Percentiles rank a stretch among this genome's conserved stretches.
Conservation (phyloP, 495 filamentous ascomycete genomes). For the Pyrenula aspistea region DNA sequence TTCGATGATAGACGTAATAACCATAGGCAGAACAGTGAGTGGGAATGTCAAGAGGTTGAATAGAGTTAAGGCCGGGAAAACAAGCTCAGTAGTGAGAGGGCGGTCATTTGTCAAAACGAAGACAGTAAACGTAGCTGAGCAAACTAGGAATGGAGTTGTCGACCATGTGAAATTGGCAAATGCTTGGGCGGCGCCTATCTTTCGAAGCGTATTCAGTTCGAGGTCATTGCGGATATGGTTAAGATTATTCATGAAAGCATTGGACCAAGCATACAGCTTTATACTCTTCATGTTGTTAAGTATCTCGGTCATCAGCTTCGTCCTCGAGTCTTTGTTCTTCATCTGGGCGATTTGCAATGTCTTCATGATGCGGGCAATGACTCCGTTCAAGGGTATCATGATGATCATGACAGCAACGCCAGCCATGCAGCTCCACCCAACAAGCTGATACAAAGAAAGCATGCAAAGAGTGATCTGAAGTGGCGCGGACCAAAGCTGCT, state of each 20-base stretch:
- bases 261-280: constrained; percentile 96
- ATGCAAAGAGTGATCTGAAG: constrained; percentile 95
- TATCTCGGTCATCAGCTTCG: constrained; percentile 91
- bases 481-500: constrained; percentile 90
- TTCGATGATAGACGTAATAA: constrained; percentile 93
- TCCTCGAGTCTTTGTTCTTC: constrained; percentile 97
- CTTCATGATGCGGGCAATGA: constrained; percentile 90
- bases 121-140: constrained; percentile 90
- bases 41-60: constrained; percentile 95
- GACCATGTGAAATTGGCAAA: constrained; percentile 98
- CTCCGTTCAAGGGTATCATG: constrained; percentile 94
- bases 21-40: constrained; percentile 88
- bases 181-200: constrained; percentile 87
- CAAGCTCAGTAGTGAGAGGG: constrained; percentile 84
- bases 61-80: constrained; percentile 86
- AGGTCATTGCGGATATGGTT: constrained; percentile 90
- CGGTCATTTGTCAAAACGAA: constrained; percentile 73
- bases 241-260: constrained; percentile 93
- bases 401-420: constrained; percentile 91
- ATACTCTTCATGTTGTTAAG: constrained; percentile 99
- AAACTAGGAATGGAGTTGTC: constrained; percentile 98
- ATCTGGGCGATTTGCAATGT: constrained; percentile 89
- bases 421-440: constrained; percentile 92
- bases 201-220: constrained; percentile 88
- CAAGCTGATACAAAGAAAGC: constrained; percentile 85